Percentiles rank a stretch among this genome's conserved stretches.
Evolutionary conservation across 2,329 filamentous ascomycete genomes (phyloP).

Genomic region (Neonectria magnoliae): DNA sequence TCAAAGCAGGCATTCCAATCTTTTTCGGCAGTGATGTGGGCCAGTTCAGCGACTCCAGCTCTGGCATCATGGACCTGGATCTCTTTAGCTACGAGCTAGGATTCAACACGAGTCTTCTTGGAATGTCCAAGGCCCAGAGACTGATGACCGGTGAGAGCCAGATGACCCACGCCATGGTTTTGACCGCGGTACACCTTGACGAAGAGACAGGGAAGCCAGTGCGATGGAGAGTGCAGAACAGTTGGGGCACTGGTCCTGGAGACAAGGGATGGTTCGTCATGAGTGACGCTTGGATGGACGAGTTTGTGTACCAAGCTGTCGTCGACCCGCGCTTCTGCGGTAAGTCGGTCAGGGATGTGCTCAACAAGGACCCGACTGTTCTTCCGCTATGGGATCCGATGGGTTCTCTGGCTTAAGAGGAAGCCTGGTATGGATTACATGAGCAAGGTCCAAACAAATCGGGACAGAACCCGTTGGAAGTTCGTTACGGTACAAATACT

Average conservation of each 20-base stretch:
- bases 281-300: constrained; percentile 81
- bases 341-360: constrained; percentile 73
- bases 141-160: constrained; percentile 78
- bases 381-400: constrained; percentile 85
- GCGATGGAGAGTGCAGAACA: constrained; percentile 89
- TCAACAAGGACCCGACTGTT: constrained; percentile 75
- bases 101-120: constrained; percentile 80
- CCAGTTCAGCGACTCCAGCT: constrained; percentile 74
- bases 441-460: neutral
- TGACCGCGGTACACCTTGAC: constrained; percentile 85
- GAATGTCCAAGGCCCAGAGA: constrained; percentile 79
- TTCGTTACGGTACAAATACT: neutral
- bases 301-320: constrained; percentile 88
- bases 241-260: constrained; percentile 77
- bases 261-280: constrained; percentile 90
- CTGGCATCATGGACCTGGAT: constrained; percentile 82
- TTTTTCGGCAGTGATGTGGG: constrained; percentile 93
- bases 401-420: constrained; percentile 71
- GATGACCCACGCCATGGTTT: constrained; percentile 94
- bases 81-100: constrained; percentile 84
- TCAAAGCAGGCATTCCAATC: constrained; percentile 79
- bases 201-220: constrained; percentile 69
- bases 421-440: neutral
- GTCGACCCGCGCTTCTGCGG: constrained; percentile 76
- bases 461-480: constrained; percentile 1